These are phyloP conservation scores for Populus alba DNA, from an alignment of 345 rosid species.

Conservation along the genomic window DNA sequence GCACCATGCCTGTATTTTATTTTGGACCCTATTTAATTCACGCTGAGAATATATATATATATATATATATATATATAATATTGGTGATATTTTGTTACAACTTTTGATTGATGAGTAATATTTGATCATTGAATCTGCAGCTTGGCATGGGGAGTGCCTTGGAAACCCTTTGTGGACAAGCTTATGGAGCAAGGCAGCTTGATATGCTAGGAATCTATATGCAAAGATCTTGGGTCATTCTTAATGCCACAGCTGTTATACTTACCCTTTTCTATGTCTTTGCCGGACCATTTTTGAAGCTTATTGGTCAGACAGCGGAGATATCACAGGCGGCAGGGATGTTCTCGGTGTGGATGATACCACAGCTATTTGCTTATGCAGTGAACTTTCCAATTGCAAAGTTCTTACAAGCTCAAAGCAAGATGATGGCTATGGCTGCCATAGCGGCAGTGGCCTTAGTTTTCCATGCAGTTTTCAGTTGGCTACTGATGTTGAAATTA, in stretches of 20 bases:
- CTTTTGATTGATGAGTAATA: not conserved
- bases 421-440: conserved; percentile 16
- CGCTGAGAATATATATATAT: too few species aligned
- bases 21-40: too few species aligned
- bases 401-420: conserved; percentile 20
- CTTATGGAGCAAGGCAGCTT: conserved; percentile 20
- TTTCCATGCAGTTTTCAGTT: conserved; percentile 1
- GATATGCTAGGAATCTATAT: conserved; percentile 22
- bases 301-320: conserved; percentile 10
- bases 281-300: conserved; percentile 7
- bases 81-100: not conserved
- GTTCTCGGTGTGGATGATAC: conserved; percentile 17
- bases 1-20: too few species aligned
- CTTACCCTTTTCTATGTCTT: conserved; percentile 14
- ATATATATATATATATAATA: too few species aligned
- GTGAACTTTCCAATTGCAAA: conserved; percentile 14
- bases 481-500: conserved; percentile 24
- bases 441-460: conserved; percentile 6
- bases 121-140: conserved; percentile 7
- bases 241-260: not conserved
- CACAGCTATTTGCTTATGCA: conserved; percentile 20
- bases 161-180: conserved; percentile 22
- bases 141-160: conserved; percentile 25
- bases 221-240: conserved; percentile 25
- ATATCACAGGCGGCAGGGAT: conserved; percentile 16